Conservation (phyloP, 805 yeast genomes). For the Myxozyma vanderwaltii region DNA sequence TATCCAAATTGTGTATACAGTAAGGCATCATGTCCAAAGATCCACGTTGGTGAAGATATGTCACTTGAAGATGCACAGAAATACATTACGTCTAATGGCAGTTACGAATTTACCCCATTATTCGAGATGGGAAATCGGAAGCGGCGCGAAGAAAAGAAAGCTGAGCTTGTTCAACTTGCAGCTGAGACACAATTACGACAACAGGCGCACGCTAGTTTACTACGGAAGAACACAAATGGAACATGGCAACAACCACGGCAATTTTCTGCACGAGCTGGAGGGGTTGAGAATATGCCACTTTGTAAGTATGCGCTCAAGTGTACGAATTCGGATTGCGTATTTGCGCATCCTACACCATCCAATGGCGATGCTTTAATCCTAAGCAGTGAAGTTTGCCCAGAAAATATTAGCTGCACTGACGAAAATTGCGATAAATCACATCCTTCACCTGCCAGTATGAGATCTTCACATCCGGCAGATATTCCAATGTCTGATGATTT, state of each 20-base stretch:
- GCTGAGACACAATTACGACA: background rate
- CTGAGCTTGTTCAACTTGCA: background rate
- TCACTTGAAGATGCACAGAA: slow-evolving; percentile 62
- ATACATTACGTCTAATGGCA: slow-evolving; percentile 48
- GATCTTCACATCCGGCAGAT: background rate
- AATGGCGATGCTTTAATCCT: slow-evolving; percentile 71
- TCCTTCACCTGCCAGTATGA: slow-evolving; percentile 63
- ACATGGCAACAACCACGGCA: background rate
- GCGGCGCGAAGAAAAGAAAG: background rate
- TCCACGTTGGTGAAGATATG: slow-evolving; percentile 82
- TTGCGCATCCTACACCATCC: slow-evolving; percentile 90
- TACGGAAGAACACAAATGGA: too few species aligned
- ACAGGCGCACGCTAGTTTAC: background rate
- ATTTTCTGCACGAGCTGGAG: slow-evolving; percentile 39
- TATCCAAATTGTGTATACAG: slow-evolving; percentile 78
- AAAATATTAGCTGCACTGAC: slow-evolving; percentile 65
- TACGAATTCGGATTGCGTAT: slow-evolving; percentile 77
- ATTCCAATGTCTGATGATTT: slow-evolving; percentile 31
- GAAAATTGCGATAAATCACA: slow-evolving; percentile 70
- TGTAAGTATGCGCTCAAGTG: slow-evolving; percentile 81
- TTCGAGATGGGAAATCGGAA: slow-evolving; percentile 19
- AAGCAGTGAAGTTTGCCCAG: slow-evolving; percentile 73
- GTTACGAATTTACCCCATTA: slow-evolving; percentile 18
- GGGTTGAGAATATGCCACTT: slow-evolving; percentile 50
- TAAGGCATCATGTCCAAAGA: slow-evolving; percentile 77